Conservation (phyloP, 2,329 filamentous ascomycete species). For the Aspergillus novoparasiticus region DNA sequence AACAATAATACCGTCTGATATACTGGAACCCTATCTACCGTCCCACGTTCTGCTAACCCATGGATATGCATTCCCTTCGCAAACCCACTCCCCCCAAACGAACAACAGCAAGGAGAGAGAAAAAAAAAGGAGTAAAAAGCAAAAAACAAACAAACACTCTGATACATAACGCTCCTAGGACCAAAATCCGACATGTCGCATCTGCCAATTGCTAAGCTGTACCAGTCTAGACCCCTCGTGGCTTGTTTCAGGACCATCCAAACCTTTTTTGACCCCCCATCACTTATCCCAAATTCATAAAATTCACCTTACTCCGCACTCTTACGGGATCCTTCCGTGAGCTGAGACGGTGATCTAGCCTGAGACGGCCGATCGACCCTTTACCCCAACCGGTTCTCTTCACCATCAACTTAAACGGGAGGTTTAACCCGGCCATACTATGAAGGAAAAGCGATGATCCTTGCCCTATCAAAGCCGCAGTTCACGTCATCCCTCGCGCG, state of each 20-base stretch:
- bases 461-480: not conserved
- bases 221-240: constrained; percentile 2
- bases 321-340: constrained; percentile 6
- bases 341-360: not conserved
- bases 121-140: not conserved
- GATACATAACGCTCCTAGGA: not conserved
- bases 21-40: not conserved
- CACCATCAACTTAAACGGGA: not conserved
- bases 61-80: not conserved
- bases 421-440: not conserved
- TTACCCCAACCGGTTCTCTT: constrained; percentile 3
- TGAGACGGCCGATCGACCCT: constrained; percentile 1
- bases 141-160: not conserved
- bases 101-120: not conserved
- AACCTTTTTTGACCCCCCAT: not conserved
- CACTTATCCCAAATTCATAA: not conserved
- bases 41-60: not conserved
- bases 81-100: not conserved
- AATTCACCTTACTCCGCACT: not conserved
- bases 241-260: constrained; percentile 5
- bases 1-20: constrained; percentile 1
- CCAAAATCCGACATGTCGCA: not conserved
- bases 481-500: constrained; percentile 1
- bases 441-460: not conserved
- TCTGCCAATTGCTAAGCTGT: not conserved